Evolutionary conservation across 1,139 yeast species (phyloP), one percentile per base, ranked within the genome.

Genomic region (Hyphopichia wangnamkhiaoensis): DNA sequence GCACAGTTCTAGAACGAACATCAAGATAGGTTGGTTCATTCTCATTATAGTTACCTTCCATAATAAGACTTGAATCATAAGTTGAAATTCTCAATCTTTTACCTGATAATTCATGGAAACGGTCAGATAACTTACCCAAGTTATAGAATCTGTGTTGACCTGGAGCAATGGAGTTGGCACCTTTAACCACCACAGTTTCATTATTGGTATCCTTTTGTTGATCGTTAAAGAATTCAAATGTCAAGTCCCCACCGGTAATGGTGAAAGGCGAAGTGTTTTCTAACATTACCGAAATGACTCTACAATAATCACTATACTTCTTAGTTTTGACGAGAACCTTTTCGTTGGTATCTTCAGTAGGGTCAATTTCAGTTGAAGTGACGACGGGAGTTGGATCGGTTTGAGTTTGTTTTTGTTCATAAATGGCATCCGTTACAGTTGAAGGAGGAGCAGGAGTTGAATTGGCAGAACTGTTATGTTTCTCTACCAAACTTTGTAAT

Each of bases 171-270:
- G 54, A 50, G 36, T 52, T 56, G 2, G 68, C 64, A 41, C 58
- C 57, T 37, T 52, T 63, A 19, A 65, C 62, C 15, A 46, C 32
- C 20, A 64, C 52, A 6, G 48, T 35, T 25, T 58, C 59, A 13
- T 42, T 41, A n/a, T n/a, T n/a, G n/a, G 8, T 21, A 10, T 19
- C 25, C 12, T 16, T 10, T 15, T 44, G 37, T 8, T 39, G 38
- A 2, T 39, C 44, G 33, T 50, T 47, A 37, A 37, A 47, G 44
- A 67, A 65, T 37, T 54, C 60, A 40, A 62, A 59, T 19, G 48
- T 52, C 28, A 66, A 53, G 28, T 58, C 59, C 3, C 69, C 69
- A 10, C 70, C 68, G 7, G 50, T 46, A 37, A 68, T 63, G 6
- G 44, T 34, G 31, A 42, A 48, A 4, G 42, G 33, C 1, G 70